Evolutionary conservation across 306 rosid species (phyloP), one percentile per base, ranked within the genome.

Genomic region (Cucumis sativus): DNA sequence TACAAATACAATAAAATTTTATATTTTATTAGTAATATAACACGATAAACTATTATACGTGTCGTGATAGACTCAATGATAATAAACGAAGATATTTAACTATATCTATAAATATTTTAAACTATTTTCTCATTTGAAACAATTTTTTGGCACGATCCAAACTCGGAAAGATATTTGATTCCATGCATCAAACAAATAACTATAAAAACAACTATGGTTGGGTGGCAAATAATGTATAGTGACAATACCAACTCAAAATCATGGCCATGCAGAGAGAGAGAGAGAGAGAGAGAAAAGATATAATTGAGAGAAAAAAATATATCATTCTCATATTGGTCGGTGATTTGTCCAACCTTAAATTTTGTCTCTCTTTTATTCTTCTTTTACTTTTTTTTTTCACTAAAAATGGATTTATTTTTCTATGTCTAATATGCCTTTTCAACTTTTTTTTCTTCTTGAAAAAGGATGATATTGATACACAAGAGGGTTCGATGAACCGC

Each of bases 401-500:
- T 1, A 0, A 39, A 66, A 66, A 63, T 3, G 69, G 43, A 33
- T 63, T 63, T 61, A 61, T 28, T 61, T 61, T 61, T n/a, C 17
- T 33, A 33, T 5, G 16, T 59, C 37, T 21, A 25, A 60, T 51
- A 8, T 1, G 0, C 37, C 2, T 20, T 8, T 28, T 61, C 3
- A 28, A 28, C 30, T 28, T 0, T 0, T 59, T 59, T 21, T 58
- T 21, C n/a, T 59, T 12, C 28, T 2, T 12, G 28, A 60, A 60
- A 6, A 60, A 2, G 7, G 13, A 62, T 12, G 14, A 10, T 20
- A 35, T 56, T 10, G 52, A 35, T 25, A 9, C 20, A 51, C 7
- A 14, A 10, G 18, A 14, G 11, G 18, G 77, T 59, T 65, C 79
- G 76, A 81, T 67, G 74, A 59, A 87, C 94, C 91, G 92, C 94